Evolutionary conservation across 2,329 filamentous ascomycete genomes (phyloP).

Genomic region (Verticillium klebahnii): DNA sequence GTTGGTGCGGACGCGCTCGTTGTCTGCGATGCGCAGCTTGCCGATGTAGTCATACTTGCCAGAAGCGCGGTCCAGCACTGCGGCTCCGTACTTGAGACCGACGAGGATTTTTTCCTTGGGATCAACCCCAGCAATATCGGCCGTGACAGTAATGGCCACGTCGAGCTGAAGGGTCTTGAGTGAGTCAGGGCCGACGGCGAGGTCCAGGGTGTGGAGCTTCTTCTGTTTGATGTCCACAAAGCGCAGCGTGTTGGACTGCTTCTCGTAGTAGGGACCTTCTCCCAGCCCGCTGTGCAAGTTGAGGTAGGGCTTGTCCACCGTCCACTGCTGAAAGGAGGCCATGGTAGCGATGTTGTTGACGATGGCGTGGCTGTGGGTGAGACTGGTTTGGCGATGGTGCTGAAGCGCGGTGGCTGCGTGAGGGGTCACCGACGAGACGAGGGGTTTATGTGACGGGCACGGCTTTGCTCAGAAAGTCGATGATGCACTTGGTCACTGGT

Average conservation of each 20-base stretch:
- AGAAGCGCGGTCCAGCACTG: constrained; percentile 64
- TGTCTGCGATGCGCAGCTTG: constrained; percentile 39
- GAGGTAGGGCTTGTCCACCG: constrained; percentile 51
- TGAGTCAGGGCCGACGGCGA: constrained; percentile 58
- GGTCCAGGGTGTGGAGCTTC: constrained; percentile 66
- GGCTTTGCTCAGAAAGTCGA: background rate
- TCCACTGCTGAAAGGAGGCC: constrained; percentile 43
- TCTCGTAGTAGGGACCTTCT: constrained; percentile 72
- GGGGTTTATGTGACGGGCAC: background rate
- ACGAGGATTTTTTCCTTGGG: constrained; percentile 64
- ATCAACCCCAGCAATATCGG: constrained; percentile 67
- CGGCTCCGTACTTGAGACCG: constrained; percentile 77
- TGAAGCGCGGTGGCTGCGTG: background rate
- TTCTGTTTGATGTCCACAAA: constrained; percentile 82
- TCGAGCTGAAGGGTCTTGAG: constrained; percentile 56
- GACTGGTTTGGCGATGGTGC: background rate
- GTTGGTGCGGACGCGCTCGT: constrained; percentile 63
- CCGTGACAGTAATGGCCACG: constrained; percentile 61
- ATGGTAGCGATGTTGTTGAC: constrained; percentile 17
- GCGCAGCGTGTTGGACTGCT: constrained; percentile 59
- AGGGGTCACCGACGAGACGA: background rate
- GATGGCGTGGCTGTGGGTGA: background rate
- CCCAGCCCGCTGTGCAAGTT: constrained; percentile 62
- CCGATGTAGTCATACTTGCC: constrained; percentile 50
- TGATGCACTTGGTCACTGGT: background rate